Conservation (phyloP, 179 eudicot species). For the Beta lomatogona region DNA sequence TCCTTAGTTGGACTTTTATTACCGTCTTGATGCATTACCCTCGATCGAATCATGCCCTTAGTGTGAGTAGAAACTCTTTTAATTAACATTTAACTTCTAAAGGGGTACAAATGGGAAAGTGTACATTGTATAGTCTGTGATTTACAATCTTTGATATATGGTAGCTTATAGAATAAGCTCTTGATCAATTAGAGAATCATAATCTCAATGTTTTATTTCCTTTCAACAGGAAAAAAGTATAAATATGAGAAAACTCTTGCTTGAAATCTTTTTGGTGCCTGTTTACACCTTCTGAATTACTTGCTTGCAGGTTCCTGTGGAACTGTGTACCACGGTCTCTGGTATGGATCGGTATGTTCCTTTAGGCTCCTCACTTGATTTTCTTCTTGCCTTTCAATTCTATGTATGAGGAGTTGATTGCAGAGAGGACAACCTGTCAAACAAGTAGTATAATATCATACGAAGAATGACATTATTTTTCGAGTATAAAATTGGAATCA, state of each 20-base stretch:
- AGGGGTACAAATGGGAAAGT: neutral
- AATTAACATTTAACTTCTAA: no score
- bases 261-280: no score
- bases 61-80: no score
- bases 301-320: constrained; percentile 79
- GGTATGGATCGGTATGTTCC: constrained; percentile 94
- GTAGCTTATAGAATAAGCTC: neutral
- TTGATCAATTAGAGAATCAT: neutral
- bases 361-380: constrained; percentile 19
- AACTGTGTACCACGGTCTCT: constrained; percentile 85
- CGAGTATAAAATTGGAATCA: neutral
- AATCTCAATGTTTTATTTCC: neutral
- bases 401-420: neutral
- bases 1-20: no score
- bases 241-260: no score
- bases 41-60: no score
- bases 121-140: neutral
- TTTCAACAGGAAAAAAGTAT: no score
- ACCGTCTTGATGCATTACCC: no score
- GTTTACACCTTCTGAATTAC: constrained; percentile 2
- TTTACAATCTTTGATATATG: neutral
- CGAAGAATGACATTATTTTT: neutral
- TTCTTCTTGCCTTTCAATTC: constrained; percentile 11
- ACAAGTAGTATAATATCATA: neutral
- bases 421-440: constrained; percentile 1